These are phyloP conservation scores for Pseudoscleropodium purum DNA, from an alignment of 225 moss, liverwort and hornwort species.

Conservation along the genomic window DNA sequence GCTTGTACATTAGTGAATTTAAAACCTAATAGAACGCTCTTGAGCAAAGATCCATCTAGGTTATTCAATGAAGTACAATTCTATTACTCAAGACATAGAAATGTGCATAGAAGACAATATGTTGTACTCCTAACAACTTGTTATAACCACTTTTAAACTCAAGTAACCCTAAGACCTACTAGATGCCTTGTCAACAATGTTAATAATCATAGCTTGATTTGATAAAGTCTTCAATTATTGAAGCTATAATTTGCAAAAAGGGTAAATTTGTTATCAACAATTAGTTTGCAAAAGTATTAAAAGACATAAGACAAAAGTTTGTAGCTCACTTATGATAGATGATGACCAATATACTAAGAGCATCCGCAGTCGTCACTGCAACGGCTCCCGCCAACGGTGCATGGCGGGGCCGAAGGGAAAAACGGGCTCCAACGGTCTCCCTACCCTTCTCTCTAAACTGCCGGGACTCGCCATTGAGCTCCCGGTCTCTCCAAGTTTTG, in stretches of 20 bases:
- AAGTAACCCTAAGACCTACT: not conserved
- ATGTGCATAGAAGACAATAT: not conserved
- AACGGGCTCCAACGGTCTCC: no score
- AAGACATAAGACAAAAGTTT: not conserved
- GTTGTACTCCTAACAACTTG: not conserved
- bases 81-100: not conserved
- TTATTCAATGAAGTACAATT: not conserved
- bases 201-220: not conserved
- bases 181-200: not conserved
- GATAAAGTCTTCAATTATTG: not conserved
- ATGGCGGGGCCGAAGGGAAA: no score
- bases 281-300: not conserved
- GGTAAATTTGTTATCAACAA: not conserved
- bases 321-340: rapidly evolving
- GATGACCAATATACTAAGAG: no score
- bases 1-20: not conserved
- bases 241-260: not conserved
- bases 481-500: no score
- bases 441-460: no score
- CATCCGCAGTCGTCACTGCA: no score
- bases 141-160: not conserved
- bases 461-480: no score
- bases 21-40: not conserved
- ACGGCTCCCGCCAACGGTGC: no score
- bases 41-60: rapidly evolving